A percentile compares a stretch with the other conserved stretches of the same genome.
These are phyloP conservation scores for Dillenia turbinata DNA, from an alignment of 164 flowering plant species.

Conservation along the genomic window DNA sequence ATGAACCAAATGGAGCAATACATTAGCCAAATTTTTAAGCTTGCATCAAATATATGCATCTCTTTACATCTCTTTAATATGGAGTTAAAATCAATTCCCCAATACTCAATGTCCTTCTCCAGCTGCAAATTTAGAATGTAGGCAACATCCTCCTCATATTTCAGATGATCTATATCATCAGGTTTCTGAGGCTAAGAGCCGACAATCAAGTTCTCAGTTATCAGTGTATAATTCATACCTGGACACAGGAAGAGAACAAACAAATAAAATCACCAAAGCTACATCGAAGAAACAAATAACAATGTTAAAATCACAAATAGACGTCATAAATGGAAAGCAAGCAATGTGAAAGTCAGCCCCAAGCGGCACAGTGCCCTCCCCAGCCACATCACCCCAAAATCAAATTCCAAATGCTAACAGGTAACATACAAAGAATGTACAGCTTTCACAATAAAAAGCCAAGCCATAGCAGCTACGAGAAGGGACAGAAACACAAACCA, in stretches of 20 bases:
- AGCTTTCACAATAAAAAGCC: too few relatives aligned
- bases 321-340: too few relatives aligned
- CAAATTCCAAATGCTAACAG: too few relatives aligned
- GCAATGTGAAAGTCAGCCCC: too few relatives aligned
- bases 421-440: too few relatives aligned
- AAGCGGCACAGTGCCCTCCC: too few relatives aligned
- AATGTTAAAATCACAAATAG: too few relatives aligned
- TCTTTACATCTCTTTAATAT: constrained; percentile 55
- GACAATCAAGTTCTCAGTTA: constrained; percentile 70
- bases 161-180: constrained; percentile 83
- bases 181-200: constrained; percentile 98
- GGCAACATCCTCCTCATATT: constrained; percentile 65
- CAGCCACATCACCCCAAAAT: too few relatives aligned
- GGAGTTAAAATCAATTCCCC: constrained; percentile 74
- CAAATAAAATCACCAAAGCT: not conserved
- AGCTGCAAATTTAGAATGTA: constrained; percentile 92
- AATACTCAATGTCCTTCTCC: constrained; percentile 77
- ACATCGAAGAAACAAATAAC: not conserved
- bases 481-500: too few relatives aligned
- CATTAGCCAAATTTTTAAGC: too few relatives aligned
- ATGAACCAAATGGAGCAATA: too few relatives aligned
- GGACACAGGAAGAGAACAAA: constrained; percentile 16
- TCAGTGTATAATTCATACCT: constrained; percentile 89
- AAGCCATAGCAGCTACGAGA: too few relatives aligned
- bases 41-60: constrained; percentile 1